Percentiles rank a stretch among this genome's conserved stretches.
Evolutionary conservation across 345 rosid genomes (phyloP).

Genomic region (Hypericum perforatum): DNA sequence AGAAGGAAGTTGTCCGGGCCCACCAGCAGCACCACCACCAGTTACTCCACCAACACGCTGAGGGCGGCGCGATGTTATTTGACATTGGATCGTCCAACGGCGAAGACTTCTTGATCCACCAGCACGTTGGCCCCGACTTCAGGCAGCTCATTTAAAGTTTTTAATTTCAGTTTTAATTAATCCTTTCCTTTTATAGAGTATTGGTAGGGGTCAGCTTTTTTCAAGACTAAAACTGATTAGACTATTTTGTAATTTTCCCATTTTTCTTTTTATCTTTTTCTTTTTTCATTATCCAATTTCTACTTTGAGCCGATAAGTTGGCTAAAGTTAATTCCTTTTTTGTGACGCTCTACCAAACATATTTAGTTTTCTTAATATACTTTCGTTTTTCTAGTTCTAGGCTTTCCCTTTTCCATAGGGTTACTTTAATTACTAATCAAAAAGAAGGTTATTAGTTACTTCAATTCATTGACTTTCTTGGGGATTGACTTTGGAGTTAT

Average conservation of each 20-base stretch:
- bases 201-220: background rate
- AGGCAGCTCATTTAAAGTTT: conserved; percentile 44
- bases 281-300: background rate
- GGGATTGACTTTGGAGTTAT: no score
- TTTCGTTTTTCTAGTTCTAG: no score
- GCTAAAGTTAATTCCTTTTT: no score
- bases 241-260: conserved; percentile 2
- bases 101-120: conserved; percentile 82
- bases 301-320: background rate
- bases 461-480: no score
- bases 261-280: conserved; percentile 9
- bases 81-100: conserved; percentile 45
- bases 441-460: no score
- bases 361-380: no score
- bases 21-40: conserved; percentile 14
- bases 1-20: conserved; percentile 36
- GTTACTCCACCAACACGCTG: conserved; percentile 26
- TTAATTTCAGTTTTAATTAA: no score
- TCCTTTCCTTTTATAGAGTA: no score
- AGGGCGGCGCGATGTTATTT: conserved; percentile 42
- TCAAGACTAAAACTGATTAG: conserved; percentile 20
- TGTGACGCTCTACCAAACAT: no score
- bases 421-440: no score
- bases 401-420: no score
- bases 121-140: conserved; percentile 74